These are phyloP conservation scores for Cladosporium colombiae DNA, from an alignment of 2,329 filamentous ascomycete genomes.

Conservation along the genomic window DNA sequence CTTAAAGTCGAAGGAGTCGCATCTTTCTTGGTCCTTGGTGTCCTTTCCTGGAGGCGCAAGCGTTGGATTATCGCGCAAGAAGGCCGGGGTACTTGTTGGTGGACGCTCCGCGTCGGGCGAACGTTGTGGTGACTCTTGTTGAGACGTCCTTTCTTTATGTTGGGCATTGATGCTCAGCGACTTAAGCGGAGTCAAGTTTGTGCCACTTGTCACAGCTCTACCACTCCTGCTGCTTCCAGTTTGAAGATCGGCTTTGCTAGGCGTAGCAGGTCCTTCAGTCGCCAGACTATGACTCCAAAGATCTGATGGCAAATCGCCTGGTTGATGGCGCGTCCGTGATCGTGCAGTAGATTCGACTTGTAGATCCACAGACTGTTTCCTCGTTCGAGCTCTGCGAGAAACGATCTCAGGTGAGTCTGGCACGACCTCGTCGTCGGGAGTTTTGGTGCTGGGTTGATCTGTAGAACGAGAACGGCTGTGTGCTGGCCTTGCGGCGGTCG, in stretches of 20 bases:
- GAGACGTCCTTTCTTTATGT: slow-evolving; percentile 20
- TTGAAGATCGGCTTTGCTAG: slow-evolving; percentile 15
- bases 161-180: slow-evolving; percentile 34
- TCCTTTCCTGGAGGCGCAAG: slow-evolving; percentile 25
- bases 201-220: slow-evolving; percentile 31
- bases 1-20: slow-evolving; percentile 4
- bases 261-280: slow-evolving; percentile 22
- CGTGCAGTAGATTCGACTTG: slow-evolving; percentile 2
- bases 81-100: slow-evolving; percentile 12
- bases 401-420: neutral
- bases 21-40: slow-evolving; percentile 21
- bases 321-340: slow-evolving; percentile 18
- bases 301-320: slow-evolving; percentile 23
- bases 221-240: slow-evolving; percentile 22
- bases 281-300: slow-evolving; percentile 30
- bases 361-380: slow-evolving; percentile 2
- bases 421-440: neutral
- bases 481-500: neutral
- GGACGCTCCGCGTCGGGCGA: slow-evolving; percentile 19
- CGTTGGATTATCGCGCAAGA: slow-evolving; percentile 13
- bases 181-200: slow-evolving; percentile 30
- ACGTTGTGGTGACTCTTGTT: neutral
- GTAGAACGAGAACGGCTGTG: slow-evolving; percentile 11
- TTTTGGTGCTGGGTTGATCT: neutral
- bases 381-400: neutral